A percentile compares a stretch with the other conserved stretches of the same genome.
Evolutionary conservation across 495 filamentous ascomycete genomes (phyloP).

Genomic region (Xylaria castorea): DNA sequence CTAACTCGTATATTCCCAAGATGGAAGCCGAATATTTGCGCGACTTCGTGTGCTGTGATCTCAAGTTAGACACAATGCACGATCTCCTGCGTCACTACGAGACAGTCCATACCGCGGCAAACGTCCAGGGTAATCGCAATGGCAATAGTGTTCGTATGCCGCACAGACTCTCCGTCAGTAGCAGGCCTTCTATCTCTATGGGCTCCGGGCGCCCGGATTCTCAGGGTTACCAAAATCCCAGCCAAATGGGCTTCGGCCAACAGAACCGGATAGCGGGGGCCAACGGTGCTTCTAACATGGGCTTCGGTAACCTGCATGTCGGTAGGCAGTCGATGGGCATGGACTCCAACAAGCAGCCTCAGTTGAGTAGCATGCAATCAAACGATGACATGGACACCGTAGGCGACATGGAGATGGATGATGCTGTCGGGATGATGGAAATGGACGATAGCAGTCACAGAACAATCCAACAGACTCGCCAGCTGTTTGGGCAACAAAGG

Average conservation of each 20-base stretch:
- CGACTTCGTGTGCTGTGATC: constrained; percentile 92
- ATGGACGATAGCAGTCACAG: constrained; percentile 63
- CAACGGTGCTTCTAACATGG: constrained; percentile 38
- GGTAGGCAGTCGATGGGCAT: constrained; percentile 48
- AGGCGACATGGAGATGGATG: constrained; percentile 97
- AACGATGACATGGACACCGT: constrained; percentile 83
- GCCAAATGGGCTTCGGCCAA: constrained; percentile 43
- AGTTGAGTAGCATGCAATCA: constrained; percentile 40
- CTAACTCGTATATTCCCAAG: constrained; percentile 96
- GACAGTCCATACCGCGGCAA: constrained; percentile 73
- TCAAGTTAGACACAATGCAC: constrained; percentile 86
- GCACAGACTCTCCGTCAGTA: constrained; percentile 38
- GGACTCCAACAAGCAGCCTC: constrained; percentile 41
- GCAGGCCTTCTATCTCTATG: constrained; percentile 38
- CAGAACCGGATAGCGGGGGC: constrained; percentile 31
- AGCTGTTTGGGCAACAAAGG: constrained; percentile 75
- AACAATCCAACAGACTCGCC: constrained; percentile 64
- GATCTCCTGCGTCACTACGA: constrained; percentile 97
- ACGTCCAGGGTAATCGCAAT: constrained; percentile 46
- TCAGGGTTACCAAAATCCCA: constrained; percentile 48
- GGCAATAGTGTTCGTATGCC: constrained; percentile 40
- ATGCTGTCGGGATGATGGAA: constrained; percentile 70
- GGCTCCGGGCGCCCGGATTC: constrained; percentile 38
- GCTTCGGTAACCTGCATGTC: constrained; percentile 53
- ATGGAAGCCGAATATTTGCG: constrained; percentile 97